phyloP scores from a whole-genome alignment of 2,329 filamentous ascomycete genomes.

The Fusarium globosum region DNA sequence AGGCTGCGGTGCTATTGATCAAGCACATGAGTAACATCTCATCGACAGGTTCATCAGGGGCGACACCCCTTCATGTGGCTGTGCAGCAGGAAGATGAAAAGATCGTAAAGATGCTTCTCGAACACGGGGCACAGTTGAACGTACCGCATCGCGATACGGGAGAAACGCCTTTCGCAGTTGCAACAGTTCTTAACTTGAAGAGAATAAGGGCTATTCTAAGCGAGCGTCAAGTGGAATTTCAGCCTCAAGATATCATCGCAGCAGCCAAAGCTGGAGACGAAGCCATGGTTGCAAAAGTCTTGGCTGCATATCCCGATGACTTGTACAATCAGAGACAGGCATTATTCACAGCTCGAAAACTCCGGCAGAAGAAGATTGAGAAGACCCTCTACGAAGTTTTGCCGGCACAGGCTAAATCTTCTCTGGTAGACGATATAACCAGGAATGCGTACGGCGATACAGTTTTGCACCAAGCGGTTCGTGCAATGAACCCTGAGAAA shows the following conservation, averaged over 20 bases:
- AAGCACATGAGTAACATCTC: background rate
- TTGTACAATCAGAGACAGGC: background rate
- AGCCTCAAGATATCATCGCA: background rate
- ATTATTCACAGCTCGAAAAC: rapidly evolving
- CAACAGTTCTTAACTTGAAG: background rate
- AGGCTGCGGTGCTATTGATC: background rate
- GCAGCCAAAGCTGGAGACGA: background rate
- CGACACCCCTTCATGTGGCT: rapidly evolving
- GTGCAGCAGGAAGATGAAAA: background rate
- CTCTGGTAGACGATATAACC: background rate
- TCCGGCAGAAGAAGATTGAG: background rate
- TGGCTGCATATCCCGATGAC: background rate
- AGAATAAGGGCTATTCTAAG: background rate
- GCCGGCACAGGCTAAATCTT: rapidly evolving
- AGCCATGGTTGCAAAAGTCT: rapidly evolving
- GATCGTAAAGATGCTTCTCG: background rate
- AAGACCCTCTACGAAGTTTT: rapidly evolving
- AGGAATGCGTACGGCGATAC: background rate
- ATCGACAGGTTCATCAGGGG: background rate
- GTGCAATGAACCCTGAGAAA: background rate
- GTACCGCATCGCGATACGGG: background rate
- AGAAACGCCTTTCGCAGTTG: background rate
- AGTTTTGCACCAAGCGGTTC: background rate
- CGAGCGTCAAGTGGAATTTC: background rate
- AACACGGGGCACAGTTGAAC: background rate